Evolutionary conservation across 345 rosid genomes (phyloP).

Genomic region (Streptanthus diversifolius): DNA sequence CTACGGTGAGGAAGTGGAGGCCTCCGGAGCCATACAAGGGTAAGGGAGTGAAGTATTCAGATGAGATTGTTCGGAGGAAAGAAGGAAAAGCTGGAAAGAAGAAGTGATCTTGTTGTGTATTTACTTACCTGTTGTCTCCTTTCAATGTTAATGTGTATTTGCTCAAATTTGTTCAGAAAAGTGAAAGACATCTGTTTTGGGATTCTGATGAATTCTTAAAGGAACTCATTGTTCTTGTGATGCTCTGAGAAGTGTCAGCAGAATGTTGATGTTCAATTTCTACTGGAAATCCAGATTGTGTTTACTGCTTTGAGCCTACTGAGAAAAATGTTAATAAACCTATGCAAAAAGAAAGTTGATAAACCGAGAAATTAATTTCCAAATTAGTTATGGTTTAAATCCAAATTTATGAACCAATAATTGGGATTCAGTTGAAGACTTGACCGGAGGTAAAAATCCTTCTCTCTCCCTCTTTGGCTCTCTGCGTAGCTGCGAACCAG

Average conservation of each 20-base stretch:
- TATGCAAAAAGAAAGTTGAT: background rate
- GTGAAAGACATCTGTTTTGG: background rate
- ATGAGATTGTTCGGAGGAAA: constrained; percentile 74
- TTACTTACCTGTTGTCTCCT: background rate
- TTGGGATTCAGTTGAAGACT: background rate
- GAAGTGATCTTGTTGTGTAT: constrained; percentile 44
- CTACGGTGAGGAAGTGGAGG: constrained; percentile 85
- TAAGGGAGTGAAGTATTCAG: constrained; percentile 85
- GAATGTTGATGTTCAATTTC: background rate
- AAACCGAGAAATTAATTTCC: background rate
- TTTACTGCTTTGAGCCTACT: too few relatives aligned
- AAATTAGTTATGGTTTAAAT: too few relatives aligned
- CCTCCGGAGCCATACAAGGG: constrained; percentile 99
- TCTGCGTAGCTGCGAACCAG: constrained; percentile 15
- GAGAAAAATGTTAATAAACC: background rate
- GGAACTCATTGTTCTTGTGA: constrained; percentile 1
- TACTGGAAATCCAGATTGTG: background rate
- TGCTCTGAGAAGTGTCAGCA: background rate
- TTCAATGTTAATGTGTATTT: constrained; percentile 9
- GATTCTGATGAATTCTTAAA: background rate
- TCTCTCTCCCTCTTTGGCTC: background rate
- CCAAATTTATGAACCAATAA: too few relatives aligned
- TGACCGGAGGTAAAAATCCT: background rate
- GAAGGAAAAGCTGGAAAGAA: constrained; percentile 98
- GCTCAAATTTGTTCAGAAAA: constrained; percentile 15